Evolutionary conservation across 768 basidiomycete genomes (phyloP), one percentile per base, ranked within the genome.

Genomic region (Suillus variegatus): DNA sequence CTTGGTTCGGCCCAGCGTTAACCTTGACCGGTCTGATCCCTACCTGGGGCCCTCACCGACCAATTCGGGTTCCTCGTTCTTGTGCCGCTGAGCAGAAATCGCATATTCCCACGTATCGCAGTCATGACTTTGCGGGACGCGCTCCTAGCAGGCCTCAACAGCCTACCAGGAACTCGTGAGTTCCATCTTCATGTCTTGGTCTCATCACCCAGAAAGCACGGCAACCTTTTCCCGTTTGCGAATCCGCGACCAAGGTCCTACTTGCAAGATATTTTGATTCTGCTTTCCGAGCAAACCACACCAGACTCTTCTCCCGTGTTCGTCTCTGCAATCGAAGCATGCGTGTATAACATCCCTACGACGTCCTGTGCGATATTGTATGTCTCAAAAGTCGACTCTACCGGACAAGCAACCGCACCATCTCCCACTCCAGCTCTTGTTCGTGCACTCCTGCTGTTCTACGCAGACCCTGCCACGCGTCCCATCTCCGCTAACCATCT

Each of bases 311-410:
- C 84, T 5, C 84, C 85, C 28, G 81, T 93, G 1, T 81, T 95
- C 61, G 88, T 93, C 40, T 83, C 88, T 4, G 95, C 86, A n/a
- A 83, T 97, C 65, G 93, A 96, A 74, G 91, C 87, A 0, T 83
- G 77, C 46, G 76, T 95, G 35, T 96, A 94, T 82, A 84, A 85
- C 57, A 73, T 96, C 60, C 91, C 93, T 3, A 68, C 85, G 5
- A 90, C 92, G 2, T 81, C 82, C 2, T 85, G 85, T 63, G 87
- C 87, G 4, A 84, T 98, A 41, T 76, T 99, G 40, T 97, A 99
- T 76, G 82, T 99, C 61, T 93, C 93, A 58, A 99, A 99, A 79
- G 89, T 97, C 62, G 97, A 99, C 75, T 88, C 95, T 13, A 94
- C 96, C 0, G 96, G 96, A 0, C 89, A 95, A 74, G 84, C 82